These are phyloP conservation scores for Coccinonectria pachysandricola DNA, from an alignment of 2,329 filamentous ascomycete species.

Conservation along the genomic window DNA sequence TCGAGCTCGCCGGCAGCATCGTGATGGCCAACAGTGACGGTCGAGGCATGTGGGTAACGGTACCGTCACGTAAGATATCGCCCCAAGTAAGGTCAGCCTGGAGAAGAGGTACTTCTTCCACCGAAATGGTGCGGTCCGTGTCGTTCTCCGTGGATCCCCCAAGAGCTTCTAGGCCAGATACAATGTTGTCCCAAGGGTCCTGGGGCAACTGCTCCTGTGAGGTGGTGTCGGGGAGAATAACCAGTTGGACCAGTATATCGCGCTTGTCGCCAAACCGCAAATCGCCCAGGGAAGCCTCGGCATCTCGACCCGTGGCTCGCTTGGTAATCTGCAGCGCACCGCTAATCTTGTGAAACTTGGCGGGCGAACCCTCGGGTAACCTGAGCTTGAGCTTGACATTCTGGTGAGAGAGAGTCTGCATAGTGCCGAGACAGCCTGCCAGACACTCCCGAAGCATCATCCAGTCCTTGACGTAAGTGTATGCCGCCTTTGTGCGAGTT, in stretches of 20 bases:
- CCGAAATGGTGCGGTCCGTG: slow-evolving; percentile 69
- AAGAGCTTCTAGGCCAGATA: slow-evolving; percentile 87
- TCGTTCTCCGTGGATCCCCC: slow-evolving; percentile 81
- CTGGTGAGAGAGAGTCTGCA: slow-evolving; percentile 94
- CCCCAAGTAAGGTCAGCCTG: slow-evolving; percentile 92
- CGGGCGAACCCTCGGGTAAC: slow-evolving; percentile 88
- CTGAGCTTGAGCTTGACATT: slow-evolving; percentile 94
- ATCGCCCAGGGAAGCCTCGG: slow-evolving; percentile 85
- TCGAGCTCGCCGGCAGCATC: slow-evolving; percentile 65
- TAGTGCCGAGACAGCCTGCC: slow-evolving; percentile 80
- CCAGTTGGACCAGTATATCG: slow-evolving; percentile 88
- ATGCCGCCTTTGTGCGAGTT: slow-evolving; percentile 88
- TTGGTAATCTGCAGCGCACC: slow-evolving; percentile 94
- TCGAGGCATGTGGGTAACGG: slow-evolving; percentile 72
- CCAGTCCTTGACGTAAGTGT: slow-evolving; percentile 99
- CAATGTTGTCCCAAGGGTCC: slow-evolving; percentile 94
- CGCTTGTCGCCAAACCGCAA: slow-evolving; percentile 89
- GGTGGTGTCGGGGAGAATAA: slow-evolving; percentile 77
- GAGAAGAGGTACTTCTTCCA: slow-evolving; percentile 90
- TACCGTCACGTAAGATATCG: slow-evolving; percentile 83
- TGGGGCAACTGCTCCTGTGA: slow-evolving; percentile 78
- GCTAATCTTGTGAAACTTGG: slow-evolving; percentile 97
- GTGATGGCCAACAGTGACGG: slow-evolving; percentile 91
- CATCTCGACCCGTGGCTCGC: slow-evolving; percentile 86
- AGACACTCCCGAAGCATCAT: slow-evolving; percentile 99